phyloP scores from a whole-genome alignment of 805 yeast genomes.

The Zygoascus bituminiphila region DNA sequence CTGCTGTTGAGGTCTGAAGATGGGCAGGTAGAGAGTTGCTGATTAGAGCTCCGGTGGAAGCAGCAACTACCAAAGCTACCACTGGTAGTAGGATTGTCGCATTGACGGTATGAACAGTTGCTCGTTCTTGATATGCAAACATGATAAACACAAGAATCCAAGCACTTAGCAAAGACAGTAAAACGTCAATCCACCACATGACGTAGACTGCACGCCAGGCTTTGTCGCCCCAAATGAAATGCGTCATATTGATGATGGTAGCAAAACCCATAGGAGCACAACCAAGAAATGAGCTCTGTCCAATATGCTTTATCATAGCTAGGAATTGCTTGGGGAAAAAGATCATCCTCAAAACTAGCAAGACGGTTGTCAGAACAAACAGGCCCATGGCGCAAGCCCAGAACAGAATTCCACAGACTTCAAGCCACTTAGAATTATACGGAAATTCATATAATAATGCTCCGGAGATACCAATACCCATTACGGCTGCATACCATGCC shows the following conservation, averaged over 20 bases:
- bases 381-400: constrained; percentile 50
- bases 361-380: constrained; percentile 34
- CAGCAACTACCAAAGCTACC: constrained; percentile 71
- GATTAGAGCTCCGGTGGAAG: constrained; percentile 61
- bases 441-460: constrained; percentile 58
- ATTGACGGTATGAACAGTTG: constrained; percentile 34
- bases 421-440: constrained; percentile 51
- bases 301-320: constrained; percentile 33
- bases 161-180: constrained; percentile 47
- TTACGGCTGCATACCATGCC: constrained; percentile 58
- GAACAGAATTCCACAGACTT: constrained; percentile 48
- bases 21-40: constrained; percentile 36
- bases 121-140: constrained; percentile 32
- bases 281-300: constrained; percentile 59
- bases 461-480: constrained; percentile 79
- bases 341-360: constrained; percentile 37
- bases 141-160: constrained; percentile 53
- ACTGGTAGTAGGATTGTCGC: constrained; percentile 62
- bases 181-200: constrained; percentile 68
- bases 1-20: constrained; percentile 44
- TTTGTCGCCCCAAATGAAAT: constrained; percentile 34
- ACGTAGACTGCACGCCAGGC: constrained; percentile 47
- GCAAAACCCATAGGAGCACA: constrained; percentile 73
- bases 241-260: constrained; percentile 54
- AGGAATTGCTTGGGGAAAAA: constrained; percentile 28